phyloP scores from a whole-genome alignment of 768 basidiomycete species.

The Coprinopsis cinerea region DNA sequence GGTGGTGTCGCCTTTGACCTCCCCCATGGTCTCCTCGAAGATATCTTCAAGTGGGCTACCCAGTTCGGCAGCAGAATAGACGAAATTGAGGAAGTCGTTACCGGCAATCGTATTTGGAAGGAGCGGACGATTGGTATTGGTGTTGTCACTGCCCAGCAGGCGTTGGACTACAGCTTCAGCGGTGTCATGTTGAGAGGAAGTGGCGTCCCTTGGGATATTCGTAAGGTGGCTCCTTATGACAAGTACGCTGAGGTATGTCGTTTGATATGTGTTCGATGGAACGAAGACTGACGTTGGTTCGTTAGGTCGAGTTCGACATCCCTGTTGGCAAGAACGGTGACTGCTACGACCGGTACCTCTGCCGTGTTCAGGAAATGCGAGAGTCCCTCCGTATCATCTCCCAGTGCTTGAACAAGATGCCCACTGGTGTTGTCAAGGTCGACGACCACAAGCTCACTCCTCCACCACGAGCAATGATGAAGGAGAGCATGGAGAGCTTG shows the following conservation, averaged over 20 bases:
- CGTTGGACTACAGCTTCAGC: conserved; percentile 87
- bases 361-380: conserved; percentile 97
- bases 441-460: conserved; percentile 98
- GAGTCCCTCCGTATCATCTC: conserved; percentile 87
- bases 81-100: conserved; percentile 97
- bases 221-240: conserved; percentile 91
- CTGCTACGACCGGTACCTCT: conserved; percentile 96
- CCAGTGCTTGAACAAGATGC: conserved; percentile 98
- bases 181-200: conserved; percentile 97
- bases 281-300: conserved; percentile 1
- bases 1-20: conserved; percentile 98
- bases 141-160: conserved; percentile 86
- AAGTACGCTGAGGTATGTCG: conserved; percentile 81
- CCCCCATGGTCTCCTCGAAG: conserved; percentile 96
- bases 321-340: conserved; percentile 97
- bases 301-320: conserved; percentile 90
- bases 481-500: conserved; percentile 96
- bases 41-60: conserved; percentile 97
- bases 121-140: conserved; percentile 89
- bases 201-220: conserved; percentile 91
- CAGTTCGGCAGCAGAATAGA: conserved; percentile 89
- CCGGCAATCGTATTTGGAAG: conserved; percentile 98
- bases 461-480: conserved; percentile 96
- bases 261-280: conserved; percentile 2
- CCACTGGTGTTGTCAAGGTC: conserved; percentile 84